Evolutionary conservation across 345 rosid genomes (phyloP), one percentile per base, ranked within the genome.

Genomic region (Eucalyptus albens): DNA sequence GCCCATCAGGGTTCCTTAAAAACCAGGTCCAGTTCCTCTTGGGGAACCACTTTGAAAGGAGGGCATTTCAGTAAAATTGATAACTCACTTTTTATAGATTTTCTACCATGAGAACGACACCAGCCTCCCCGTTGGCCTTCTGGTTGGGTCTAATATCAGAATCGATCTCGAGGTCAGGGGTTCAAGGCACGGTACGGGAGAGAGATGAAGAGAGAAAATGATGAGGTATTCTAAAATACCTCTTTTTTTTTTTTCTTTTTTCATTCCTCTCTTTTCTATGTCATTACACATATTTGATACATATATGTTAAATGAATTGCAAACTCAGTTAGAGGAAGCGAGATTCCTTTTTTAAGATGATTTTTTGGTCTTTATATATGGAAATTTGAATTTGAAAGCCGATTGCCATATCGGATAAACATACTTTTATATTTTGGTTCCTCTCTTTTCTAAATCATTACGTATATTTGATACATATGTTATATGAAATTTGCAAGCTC

Each of bases 81-180:
- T 3, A 1, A 11, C 6, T 53, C 5, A 3, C 15, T 1, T 10
- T 37, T 19, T 72, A 3, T 19, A 72, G 0, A 19, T 72, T 72
- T 10, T 72, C 9, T 6, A 11, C 27, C 15, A 6, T 21, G 2
- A 1, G 1, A 7, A 2, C 1, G 6, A 19, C 45, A 3, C 45
- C 83, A 37, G 83, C 45, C 15, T 11, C 12, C 15, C 83, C 2
- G 2, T 37, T 19, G 83, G 83, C 83, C 83, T 37, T 6, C 27
- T 72, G 83, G 83, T 72, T 72, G 83, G 27, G 45, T 72, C 83
- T 37, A 10, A 3, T 2, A 11, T 40, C 12, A 10, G 27, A 15
- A 4, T 15, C 21, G 5, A 65, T 15, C 83, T 5, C 15, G 2
- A 37, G 83, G 83, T 37, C 83, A 0, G 6, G 45, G 83, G 45